Evolutionary conservation across 2,329 filamentous ascomycete genomes (phyloP).

Genomic region (Calcarisporium arbuscula): DNA sequence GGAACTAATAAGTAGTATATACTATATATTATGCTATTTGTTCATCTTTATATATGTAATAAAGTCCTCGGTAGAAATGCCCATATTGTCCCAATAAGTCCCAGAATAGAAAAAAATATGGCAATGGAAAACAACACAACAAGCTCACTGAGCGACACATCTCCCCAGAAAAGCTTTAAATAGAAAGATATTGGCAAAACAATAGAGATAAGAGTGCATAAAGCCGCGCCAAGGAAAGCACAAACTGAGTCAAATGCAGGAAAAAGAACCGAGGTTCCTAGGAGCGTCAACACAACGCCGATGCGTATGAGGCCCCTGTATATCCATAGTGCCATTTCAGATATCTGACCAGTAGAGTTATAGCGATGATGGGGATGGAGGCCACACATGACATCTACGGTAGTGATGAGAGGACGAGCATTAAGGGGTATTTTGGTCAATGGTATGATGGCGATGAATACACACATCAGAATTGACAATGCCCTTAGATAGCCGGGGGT

Average conservation of each 20-base stretch:
- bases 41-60: conserved; percentile 46
- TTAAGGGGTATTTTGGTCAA: conserved; percentile 93
- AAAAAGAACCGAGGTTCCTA: conserved; percentile 62
- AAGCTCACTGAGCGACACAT: conserved; percentile 59
- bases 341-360: conserved; percentile 30
- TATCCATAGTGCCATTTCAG: conserved; percentile 33
- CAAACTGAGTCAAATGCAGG: conserved; percentile 87
- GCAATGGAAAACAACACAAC: conserved; percentile 64
- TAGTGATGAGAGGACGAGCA: conserved; percentile 80
- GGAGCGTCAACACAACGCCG: conserved; percentile 61
- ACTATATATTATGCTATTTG: background rate
- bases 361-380: conserved; percentile 48
- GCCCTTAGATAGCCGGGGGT: conserved; percentile 66
- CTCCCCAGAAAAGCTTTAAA: conserved; percentile 75
- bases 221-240: conserved; percentile 79
- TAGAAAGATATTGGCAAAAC: conserved; percentile 86
- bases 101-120: conserved; percentile 61
- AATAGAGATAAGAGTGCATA: conserved; percentile 92
- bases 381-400: conserved; percentile 73
- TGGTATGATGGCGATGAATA: conserved; percentile 87
- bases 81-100: conserved; percentile 74
- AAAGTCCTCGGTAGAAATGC: conserved; percentile 77
- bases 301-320: conserved; percentile 60
- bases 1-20: background rate
- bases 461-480: conserved; percentile 72